These are phyloP conservation scores for Fusarium cicatricum DNA, from an alignment of 2,329 filamentous ascomycete genomes.

Conservation along the genomic window DNA sequence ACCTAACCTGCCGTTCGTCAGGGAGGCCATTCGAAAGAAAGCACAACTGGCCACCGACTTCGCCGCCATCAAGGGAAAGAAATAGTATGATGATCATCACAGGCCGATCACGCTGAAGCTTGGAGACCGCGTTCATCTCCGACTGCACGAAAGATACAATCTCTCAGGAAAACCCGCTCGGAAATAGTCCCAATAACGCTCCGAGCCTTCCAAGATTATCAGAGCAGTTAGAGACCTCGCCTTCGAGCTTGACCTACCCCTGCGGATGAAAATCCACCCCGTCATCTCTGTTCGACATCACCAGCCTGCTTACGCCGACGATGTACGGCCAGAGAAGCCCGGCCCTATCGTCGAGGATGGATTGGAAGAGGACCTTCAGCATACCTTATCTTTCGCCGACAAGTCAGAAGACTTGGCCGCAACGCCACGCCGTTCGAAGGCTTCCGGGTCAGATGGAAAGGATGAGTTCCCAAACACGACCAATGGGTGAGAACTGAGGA, in stretches of 20 bases:
- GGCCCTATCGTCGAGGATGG: neutral
- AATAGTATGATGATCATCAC: constrained; percentile 4
- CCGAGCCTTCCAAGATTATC: too few relatives aligned
- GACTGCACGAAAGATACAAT: neutral
- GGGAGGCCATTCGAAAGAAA: neutral
- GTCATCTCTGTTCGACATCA: neutral
- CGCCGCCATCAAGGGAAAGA: constrained; percentile 1
- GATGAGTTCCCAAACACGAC: neutral
- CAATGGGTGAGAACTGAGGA: neutral
- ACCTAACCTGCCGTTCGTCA: neutral
- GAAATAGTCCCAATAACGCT: too few relatives aligned
- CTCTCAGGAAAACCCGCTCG: too few relatives aligned
- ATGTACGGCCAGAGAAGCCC: neutral
- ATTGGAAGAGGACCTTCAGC: neutral
- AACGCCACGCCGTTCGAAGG: neutral
- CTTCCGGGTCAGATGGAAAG: neutral
- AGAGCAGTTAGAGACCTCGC: neutral
- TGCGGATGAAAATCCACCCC: neutral
- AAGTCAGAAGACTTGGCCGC: neutral
- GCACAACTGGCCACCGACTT: constrained; percentile 1
- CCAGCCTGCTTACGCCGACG: neutral
- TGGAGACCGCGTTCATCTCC: neutral
- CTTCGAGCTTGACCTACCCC: neutral
- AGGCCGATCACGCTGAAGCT: neutral
- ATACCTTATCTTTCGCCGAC: neutral